Base-by-base conservation (phyloP, 2,329 filamentous ascomycete genomes). In the Xylariaceae sp. region DNA sequence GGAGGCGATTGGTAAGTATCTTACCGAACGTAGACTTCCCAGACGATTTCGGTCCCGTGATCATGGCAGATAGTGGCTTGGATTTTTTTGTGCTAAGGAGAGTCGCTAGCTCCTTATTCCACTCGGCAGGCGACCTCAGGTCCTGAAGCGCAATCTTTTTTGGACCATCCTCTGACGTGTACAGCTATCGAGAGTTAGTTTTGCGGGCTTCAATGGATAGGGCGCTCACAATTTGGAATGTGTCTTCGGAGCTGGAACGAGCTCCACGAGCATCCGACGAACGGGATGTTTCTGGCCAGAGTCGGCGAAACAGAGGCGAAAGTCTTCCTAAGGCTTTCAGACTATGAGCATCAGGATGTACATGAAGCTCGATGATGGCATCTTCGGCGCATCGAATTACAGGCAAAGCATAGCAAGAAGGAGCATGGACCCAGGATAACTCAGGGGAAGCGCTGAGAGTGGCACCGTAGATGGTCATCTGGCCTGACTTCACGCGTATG, bases 1-100 rank as follows among this genome's bases (percentile, higher is more conserved):
- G 68, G 9, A 89, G 71, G 11, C 82, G 79, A 62, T 92, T 92
- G 9, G 78, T 71, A 2, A 92, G 72, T 5, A 90, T 68, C 44
- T 80, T 82, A 12, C 81, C 80, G 65, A 91, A 88, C 0, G 87
- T 90, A 1, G 88, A 91, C 63, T 92, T 92, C 2, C 88, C 88
- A 2, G 87, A 83, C 1, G 81, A 84, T 57, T 90, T 88, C 0
- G 86, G 81, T 0, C 88, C 88, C 45, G 85, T 85, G 2, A 90
- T 72, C 55, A 91, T 73, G 6, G 82, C 73, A 2, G 73, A 71
- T 2, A 68, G 68, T 42, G 69, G 65, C 6, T 62, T 66, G 13
- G 63, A 66, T 38, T 67, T 70, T 45, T 67, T 73, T 11, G 60
- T 61, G 34, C 62, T 70, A 42, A 69, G 67, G 11, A 81, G 62